Evolutionary conservation across 768 basidiomycete species (phyloP).

Genomic region (Leccinum rimulosum): DNA sequence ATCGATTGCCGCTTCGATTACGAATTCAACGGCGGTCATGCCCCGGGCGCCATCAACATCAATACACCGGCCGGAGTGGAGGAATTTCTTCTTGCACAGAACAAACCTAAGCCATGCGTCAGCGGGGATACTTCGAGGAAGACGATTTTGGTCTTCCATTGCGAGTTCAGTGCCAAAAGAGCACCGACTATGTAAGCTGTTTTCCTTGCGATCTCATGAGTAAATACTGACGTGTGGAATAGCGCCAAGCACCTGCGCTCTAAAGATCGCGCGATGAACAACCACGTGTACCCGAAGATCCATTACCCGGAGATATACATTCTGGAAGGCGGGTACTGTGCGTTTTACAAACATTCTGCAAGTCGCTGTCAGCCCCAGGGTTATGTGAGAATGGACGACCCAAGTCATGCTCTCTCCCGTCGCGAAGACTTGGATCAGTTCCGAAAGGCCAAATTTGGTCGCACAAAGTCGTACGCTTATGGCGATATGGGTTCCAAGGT

Average conservation of each 20-base stretch:
- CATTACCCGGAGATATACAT: constrained; percentile 97
- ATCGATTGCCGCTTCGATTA: constrained; percentile 99
- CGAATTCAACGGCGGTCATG: constrained; percentile 92
- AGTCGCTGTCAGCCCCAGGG: constrained; percentile 74
- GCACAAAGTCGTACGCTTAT: constrained; percentile 90
- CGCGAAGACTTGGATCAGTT: constrained; percentile 89
- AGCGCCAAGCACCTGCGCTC: constrained; percentile 94
- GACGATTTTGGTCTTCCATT: constrained; percentile 92
- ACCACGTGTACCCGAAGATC: constrained; percentile 85
- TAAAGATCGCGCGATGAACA: constrained; percentile 86
- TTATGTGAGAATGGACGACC: constrained; percentile 96
- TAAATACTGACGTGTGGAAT: constrained; percentile 6
- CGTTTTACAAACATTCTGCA: constrained; percentile 71
- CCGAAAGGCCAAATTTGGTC: constrained; percentile 82
- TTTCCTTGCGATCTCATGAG: background rate
- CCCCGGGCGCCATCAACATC: constrained; percentile 89
- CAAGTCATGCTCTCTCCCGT: constrained; percentile 73
- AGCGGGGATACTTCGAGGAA: constrained; percentile 76
- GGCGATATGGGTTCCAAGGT: constrained; percentile 63
- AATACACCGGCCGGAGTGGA: constrained; percentile 79
- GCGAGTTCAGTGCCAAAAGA: constrained; percentile 94
- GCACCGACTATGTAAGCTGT: constrained; percentile 88
- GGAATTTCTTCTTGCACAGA: constrained; percentile 67
- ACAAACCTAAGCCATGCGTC: constrained; percentile 61
- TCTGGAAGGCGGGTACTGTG: constrained; percentile 93